Percentiles rank a stretch among this genome's conserved stretches.
Conservation (phyloP, 2,329 filamentous ascomycete species). For the Penicillium vulpinum region DNA sequence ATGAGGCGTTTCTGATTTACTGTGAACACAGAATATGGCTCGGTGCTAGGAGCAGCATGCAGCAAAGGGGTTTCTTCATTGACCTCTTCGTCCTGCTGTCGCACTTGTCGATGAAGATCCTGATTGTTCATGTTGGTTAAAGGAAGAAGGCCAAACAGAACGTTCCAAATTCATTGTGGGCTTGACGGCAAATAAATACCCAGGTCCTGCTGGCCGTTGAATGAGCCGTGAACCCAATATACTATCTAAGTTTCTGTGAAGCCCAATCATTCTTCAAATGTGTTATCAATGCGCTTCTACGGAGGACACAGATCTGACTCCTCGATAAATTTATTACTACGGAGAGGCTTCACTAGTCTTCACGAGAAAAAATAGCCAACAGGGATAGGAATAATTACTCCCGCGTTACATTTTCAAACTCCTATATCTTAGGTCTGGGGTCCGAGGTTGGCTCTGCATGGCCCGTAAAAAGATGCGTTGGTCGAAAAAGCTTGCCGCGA, state of each 20-base stretch:
- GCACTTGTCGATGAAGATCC: neutral
- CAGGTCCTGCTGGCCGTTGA: neutral
- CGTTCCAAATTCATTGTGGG: neutral
- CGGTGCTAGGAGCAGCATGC: neutral
- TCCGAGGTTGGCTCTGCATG: conserved; percentile 3
- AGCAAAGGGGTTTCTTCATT: conserved; percentile 24
- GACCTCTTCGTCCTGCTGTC: neutral
- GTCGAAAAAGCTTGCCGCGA: conserved; percentile 32
- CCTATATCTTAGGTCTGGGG: conserved; percentile 14
- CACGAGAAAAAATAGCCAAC: neutral
- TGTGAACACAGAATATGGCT: conserved; percentile 36
- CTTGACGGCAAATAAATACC: neutral
- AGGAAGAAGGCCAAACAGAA: neutral
- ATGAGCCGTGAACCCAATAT: neutral
- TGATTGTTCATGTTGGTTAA: neutral
- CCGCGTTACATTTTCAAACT: too few species aligned
- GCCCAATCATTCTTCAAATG: neutral
- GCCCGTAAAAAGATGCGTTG: conserved; percentile 32
- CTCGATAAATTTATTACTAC: too few species aligned
- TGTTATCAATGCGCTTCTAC: rapidly evolving
- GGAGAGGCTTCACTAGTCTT: rapidly evolving
- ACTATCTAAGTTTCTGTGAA: neutral
- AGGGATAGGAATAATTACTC: neutral
- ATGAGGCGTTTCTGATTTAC: conserved; percentile 37
- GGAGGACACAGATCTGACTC: neutral